phyloP scores from a whole-genome alignment of 805 yeast genomes.

The Sugiyamaella smithiae region DNA sequence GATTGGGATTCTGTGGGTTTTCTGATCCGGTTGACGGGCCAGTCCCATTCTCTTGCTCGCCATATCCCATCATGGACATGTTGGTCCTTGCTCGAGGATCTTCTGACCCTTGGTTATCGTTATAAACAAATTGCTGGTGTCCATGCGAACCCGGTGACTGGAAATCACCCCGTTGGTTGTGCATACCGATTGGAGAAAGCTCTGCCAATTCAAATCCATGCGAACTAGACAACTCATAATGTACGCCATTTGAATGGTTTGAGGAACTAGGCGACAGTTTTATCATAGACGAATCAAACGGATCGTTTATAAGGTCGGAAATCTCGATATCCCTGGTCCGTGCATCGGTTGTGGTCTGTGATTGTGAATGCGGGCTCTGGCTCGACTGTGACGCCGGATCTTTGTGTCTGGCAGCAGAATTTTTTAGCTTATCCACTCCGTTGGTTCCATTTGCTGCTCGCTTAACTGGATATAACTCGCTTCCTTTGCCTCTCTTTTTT shows the following conservation, averaged over 20 bases:
- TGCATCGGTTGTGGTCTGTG: background rate
- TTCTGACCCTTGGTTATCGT: background rate
- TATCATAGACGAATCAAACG: background rate
- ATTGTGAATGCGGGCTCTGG: background rate
- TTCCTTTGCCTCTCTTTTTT: constrained; percentile 17
- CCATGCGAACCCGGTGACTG: background rate
- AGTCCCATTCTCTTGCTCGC: background rate
- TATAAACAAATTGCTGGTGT: background rate
- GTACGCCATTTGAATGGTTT: background rate
- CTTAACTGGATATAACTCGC: constrained; percentile 13
- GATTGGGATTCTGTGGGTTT: background rate
- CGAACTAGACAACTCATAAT: background rate
- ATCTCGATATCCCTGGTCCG: background rate
- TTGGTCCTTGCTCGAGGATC: background rate
- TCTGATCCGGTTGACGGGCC: background rate
- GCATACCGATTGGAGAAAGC: background rate
- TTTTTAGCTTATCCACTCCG: background rate
- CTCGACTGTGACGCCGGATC: background rate
- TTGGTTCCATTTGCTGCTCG: background rate
- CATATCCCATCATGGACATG: background rate
- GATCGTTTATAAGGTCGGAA: background rate
- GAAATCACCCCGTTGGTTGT: background rate
- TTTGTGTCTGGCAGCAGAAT: background rate
- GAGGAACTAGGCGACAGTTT: background rate
- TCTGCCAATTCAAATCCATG: background rate